Percentiles rank a stretch among this genome's conserved stretches.
phyloP scores from a whole-genome alignment of 768 basidiomycete species.

The Xanthoconium purpureum region DNA sequence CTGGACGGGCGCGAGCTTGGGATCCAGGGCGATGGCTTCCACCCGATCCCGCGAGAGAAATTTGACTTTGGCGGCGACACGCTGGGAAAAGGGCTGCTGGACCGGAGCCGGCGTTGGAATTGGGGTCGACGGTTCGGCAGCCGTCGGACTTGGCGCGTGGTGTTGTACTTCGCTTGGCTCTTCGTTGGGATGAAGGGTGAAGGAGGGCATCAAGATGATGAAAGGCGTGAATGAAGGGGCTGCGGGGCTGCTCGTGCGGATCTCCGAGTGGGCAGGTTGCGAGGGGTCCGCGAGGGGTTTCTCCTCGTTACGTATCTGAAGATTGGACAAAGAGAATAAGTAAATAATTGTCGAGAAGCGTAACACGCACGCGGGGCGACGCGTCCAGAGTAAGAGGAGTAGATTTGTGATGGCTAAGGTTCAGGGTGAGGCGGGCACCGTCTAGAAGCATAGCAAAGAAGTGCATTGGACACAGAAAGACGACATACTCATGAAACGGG shows the following conservation, averaged over 20 bases:
- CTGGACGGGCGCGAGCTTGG: conserved; percentile 33
- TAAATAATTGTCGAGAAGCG: not conserved
- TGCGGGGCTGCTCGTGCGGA: conserved; percentile 5
- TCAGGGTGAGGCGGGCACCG: conserved; percentile 26
- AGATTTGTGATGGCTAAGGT: conserved; percentile 8
- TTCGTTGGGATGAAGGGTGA: conserved; percentile 8
- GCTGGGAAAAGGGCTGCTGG: conserved; percentile 8
- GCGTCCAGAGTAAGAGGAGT: not conserved
- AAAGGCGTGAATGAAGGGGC: conserved; percentile 16
- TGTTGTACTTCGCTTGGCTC: not conserved
- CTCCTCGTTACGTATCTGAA: conserved; percentile 16
- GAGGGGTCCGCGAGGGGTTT: conserved; percentile 16
- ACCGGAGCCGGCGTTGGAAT: not conserved
- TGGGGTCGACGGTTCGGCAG: not conserved
- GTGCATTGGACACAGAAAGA: not conserved
- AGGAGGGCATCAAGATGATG: conserved; percentile 10
- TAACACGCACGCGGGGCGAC: conserved; percentile 15
- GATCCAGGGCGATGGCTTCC: conserved; percentile 28
- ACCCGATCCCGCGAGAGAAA: conserved; percentile 24
- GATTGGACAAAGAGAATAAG: not conserved
- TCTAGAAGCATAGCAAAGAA: conserved; percentile 6
- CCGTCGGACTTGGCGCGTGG: not conserved
- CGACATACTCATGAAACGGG: conserved; percentile 28
- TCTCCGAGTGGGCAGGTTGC: conserved; percentile 1
- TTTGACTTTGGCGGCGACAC: conserved; percentile 15